phyloP scores from a whole-genome alignment of 208 protist species.

The Acanthamoeba healyi region DNA sequence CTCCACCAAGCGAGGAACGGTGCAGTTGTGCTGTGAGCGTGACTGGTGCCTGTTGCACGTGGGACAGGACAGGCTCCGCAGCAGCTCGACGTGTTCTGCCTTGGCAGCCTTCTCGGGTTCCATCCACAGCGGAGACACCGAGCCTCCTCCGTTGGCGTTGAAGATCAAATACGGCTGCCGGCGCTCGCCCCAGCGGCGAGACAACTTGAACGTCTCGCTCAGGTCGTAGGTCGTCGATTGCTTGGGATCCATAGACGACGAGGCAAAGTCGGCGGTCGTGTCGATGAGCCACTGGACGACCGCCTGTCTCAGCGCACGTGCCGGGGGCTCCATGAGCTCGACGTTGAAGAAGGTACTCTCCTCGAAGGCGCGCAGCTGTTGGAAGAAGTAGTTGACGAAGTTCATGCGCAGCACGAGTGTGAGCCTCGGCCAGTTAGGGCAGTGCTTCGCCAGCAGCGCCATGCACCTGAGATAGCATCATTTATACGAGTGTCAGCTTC shows the following conservation, averaged over 20 bases:
- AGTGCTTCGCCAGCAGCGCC: not conserved
- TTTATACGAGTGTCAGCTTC: no score
- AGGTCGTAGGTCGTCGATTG: conserved; percentile 46
- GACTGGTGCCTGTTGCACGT: not conserved
- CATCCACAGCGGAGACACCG: conserved; percentile 26
- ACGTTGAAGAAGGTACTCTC: conserved; percentile 22
- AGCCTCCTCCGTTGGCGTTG: conserved; percentile 21
- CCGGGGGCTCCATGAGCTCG: not conserved
- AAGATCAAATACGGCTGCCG: conserved; percentile 48
- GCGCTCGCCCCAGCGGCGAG: not conserved
- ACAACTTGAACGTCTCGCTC: conserved; percentile 59
- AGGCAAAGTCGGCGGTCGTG: conserved; percentile 42
- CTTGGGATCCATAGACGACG: conserved; percentile 45
- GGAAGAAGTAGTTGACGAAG: conserved; percentile 65
- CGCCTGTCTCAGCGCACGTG: not conserved
- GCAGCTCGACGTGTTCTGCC: not conserved
- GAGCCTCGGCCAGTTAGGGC: not conserved
- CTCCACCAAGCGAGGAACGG: conserved; percentile 12
- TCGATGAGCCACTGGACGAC: conserved; percentile 59
- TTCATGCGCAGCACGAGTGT: conserved; percentile 64
- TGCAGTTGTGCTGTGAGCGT: not conserved
- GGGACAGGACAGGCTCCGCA: not conserved
- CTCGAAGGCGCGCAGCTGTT: conserved; percentile 58
- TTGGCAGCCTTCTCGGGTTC: conserved; percentile 15
- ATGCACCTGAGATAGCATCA: conserved; percentile 2